Evolutionary conservation across 108 stramenopile species (phyloP), one percentile per base, ranked within the genome.

Genomic region (Cyclotella choctawhatcheeana): DNA sequence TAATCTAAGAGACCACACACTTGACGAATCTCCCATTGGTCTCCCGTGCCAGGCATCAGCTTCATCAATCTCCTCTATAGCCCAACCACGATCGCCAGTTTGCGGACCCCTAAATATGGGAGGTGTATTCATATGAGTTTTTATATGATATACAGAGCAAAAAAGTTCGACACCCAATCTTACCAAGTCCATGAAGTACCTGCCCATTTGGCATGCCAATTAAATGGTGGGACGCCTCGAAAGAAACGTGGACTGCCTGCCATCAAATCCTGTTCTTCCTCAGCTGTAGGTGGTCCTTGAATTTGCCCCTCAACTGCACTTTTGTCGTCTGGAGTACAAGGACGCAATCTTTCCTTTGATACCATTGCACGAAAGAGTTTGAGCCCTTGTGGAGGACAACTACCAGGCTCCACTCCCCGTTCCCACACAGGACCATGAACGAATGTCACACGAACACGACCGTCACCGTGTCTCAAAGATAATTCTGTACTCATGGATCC

Each of bases 341-440:
- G 51, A 18, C 87, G 74, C 58, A 85, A 65, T 24, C 82, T 85
- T 64, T 94, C 93, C 62, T 83, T 70, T 4, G 89, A 91, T 43
- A 91, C 77, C 69, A 89, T 69, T 21, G 86, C 74, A 13, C 93
- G 86, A 61, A 91, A 88, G 44, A 94, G 50, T 53, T 94, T 94
- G 47, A 94, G 54, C 45, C 86, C 93, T 69, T 91, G 86, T 7
- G 93, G 93, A 27, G 93, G 93, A 71, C 89, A 84, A 24, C 74
- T 83, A 47, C 86, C 87, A 20, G 89, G 89, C 64, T 94, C 90
- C 10, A 91, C 76, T 12, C 86, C 93, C 30, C 66, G 74, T 73
- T 82, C 86, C 93, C 93, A 94, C 0, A 91, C 93, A 20, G 90
- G 90, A n/a, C 90, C 93, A 82, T 94, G 90, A 76, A 91, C 86